Percentiles rank a stretch among this genome's conserved stretches.
Conservation (phyloP, 1,139 yeast genomes). For the Debaryomyces fabryi region DNA sequence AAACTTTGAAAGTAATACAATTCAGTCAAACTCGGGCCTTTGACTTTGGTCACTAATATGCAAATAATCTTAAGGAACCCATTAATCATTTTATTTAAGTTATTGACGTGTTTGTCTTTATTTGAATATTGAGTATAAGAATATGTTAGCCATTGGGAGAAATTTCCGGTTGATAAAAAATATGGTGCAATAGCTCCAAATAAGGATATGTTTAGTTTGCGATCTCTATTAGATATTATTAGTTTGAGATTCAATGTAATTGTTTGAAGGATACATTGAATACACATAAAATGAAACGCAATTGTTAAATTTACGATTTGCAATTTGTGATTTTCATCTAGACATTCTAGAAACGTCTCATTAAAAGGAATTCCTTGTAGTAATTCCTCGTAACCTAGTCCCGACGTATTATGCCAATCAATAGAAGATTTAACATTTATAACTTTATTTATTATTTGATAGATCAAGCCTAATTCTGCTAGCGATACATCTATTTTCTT, state of each 20-base stretch:
- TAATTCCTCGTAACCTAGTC: background rate
- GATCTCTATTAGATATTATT: conserved; percentile 15
- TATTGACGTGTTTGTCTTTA: conserved; percentile 19
- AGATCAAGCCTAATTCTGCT: conserved; percentile 14
- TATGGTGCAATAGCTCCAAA: conserved; percentile 19
- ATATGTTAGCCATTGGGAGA: conserved; percentile 27
- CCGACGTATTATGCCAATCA: background rate
- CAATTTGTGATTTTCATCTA: conserved; percentile 6
- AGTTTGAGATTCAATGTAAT: conserved; percentile 23
- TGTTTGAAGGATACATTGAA: conserved; percentile 35
- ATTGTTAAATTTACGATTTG: conserved; percentile 25
- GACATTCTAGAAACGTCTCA: conserved; percentile 5
- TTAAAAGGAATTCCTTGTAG: conserved; percentile 10
- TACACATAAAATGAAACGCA: conserved; percentile 35
- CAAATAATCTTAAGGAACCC: conserved; percentile 28
- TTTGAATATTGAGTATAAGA: conserved; percentile 13
- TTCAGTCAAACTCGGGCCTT: background rate
- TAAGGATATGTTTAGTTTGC: conserved; percentile 12
- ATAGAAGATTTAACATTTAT: conserved; percentile 9
- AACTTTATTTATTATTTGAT: conserved; percentile 13
- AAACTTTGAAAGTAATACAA: background rate
- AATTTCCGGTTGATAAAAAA: conserved; percentile 25
- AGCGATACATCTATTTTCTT: conserved; percentile 22
- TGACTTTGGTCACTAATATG: conserved; percentile 6
- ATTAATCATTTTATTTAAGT: conserved; percentile 25